Percentiles rank a stretch among this genome's conserved stretches.
phyloP scores from a whole-genome alignment of 2,329 filamentous ascomycete species.

The Cladosporium sp. region DNA sequence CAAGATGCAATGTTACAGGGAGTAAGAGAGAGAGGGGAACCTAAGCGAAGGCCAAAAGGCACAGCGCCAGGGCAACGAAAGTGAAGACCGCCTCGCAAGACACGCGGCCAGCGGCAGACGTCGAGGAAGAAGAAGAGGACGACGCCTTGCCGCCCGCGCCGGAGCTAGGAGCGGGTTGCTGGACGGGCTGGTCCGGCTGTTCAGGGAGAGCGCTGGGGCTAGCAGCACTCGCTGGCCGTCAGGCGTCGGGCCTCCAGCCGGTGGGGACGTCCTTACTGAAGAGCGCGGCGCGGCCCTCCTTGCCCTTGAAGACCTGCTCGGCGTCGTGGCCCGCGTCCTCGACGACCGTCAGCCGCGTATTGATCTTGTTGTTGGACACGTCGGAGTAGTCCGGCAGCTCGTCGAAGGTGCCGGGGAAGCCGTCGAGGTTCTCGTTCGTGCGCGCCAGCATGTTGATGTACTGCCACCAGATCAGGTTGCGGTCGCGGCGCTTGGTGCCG shows the following conservation, averaged over 20 bases:
- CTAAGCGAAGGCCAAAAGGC: neutral
- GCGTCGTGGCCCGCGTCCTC: conserved; percentile 5
- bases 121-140: neutral
- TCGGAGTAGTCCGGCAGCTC: conserved; percentile 2
- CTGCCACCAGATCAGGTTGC: conserved; percentile 10
- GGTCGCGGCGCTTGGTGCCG: conserved; percentile 6
- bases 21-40: neutral
- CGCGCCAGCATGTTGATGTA: conserved; percentile 8
- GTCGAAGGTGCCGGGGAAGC: conserved; percentile 4
- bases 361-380: conserved; percentile 7
- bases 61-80: neutral
- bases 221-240: neutral
- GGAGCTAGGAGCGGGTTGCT: neutral
- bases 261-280: conserved; percentile 1
- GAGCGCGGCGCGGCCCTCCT: conserved; percentile 2
- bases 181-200: neutral
- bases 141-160: neutral
- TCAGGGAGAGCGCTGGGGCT: neutral
- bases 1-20: too few relatives aligned
- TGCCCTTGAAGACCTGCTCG: conserved; percentile 2
- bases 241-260: conserved; percentile 9
- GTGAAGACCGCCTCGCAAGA: neutral
- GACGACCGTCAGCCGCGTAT: conserved; percentile 4
- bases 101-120: neutral
- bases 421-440: conserved; percentile 2